Evolutionary conservation across 2,329 filamentous ascomycete species (phyloP), one percentile per base, ranked within the genome.

Genomic region (Cyanodermella asteris): DNA sequence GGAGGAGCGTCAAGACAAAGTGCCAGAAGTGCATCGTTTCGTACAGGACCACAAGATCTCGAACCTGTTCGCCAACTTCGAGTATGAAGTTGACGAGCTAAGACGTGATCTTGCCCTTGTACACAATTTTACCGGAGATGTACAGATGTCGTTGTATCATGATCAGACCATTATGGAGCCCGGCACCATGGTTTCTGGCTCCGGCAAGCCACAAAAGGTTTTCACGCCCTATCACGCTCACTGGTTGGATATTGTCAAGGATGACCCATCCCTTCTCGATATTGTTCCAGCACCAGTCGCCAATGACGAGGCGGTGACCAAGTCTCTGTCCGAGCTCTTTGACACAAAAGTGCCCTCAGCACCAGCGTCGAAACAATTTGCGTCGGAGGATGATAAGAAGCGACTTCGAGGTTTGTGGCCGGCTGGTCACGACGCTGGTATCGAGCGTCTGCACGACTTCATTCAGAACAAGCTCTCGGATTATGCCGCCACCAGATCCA

Each of bases 151-250:
- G 6, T 33, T 59, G 1, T 39, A 50, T 22, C 56, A 61, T 31
- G 57, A 61, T 31, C 56, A 60, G 34, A 57, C 54, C 0, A 45
- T 59, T 3, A 41, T 59, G 5, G 48, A 53, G 25, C 56, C 56
- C 2, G 53, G 51, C 4, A 45, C 42, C 2, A 41, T 61, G 32
- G 36, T 34, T 2, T 56, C 49, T 1, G 45, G 48, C 2, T 38
- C 24, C 7, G 55, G 53, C 4, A 54, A 46, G 16, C 55, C 56
- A 0, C 53, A 54, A 43, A 59, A 60, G 28, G 54, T 60, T 7
- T 61, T 60, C 39, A 57, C 53, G 1, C 56, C 55, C 0, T 61
- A 59, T 29, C 54, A 58, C 31, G 49, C 46, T 26, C 39, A 42
- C 1, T 61, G 56, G 56, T 43, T 60, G 1, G 39, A 36, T 5